Evolutionary conservation across 441 rosid species (phyloP).

Genomic region (Manihot esculenta): DNA sequence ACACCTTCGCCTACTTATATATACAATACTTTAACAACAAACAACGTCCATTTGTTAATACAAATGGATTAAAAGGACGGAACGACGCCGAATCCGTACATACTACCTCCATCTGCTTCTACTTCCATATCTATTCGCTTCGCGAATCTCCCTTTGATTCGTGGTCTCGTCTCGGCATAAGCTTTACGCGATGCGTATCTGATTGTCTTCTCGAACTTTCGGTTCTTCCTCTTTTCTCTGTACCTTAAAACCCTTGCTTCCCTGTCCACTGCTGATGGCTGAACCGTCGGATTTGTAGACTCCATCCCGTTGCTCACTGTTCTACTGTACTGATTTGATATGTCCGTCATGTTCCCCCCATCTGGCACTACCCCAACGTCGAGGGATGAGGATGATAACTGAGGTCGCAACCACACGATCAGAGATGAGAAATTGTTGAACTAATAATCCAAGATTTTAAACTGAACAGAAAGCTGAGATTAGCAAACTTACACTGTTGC

Average conservation of each 20-base stretch:
- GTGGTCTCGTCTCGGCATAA: conserved; percentile 88
- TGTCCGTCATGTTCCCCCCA: conserved; percentile 55
- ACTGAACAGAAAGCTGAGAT: no score
- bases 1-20: neutral
- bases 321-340: conserved; percentile 49
- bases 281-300: conserved; percentile 45
- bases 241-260: conserved; percentile 92
- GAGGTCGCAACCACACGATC: conserved; percentile 3
- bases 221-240: conserved; percentile 93
- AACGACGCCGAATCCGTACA: conserved; percentile 72
- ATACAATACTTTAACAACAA: neutral
- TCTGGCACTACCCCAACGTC: conserved; percentile 96
- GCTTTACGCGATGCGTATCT: conserved; percentile 95
- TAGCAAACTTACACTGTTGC: conserved; percentile 58
- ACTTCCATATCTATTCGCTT: conserved; percentile 51
- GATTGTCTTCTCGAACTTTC: conserved; percentile 96
- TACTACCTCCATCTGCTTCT: conserved; percentile 43
- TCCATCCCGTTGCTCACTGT: conserved; percentile 36
- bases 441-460: no score
- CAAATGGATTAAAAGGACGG: conserved; percentile 50
- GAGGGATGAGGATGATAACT: conserved; percentile 87
- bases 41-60: neutral
- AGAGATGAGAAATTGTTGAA: no score
- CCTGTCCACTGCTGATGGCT: conserved; percentile 68
- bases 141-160: conserved; percentile 94